Percentiles rank a stretch among this genome's conserved stretches.
Evolutionary conservation across 2,329 filamentous ascomycete species (phyloP).

Genomic region (Fusarium redolens): DNA sequence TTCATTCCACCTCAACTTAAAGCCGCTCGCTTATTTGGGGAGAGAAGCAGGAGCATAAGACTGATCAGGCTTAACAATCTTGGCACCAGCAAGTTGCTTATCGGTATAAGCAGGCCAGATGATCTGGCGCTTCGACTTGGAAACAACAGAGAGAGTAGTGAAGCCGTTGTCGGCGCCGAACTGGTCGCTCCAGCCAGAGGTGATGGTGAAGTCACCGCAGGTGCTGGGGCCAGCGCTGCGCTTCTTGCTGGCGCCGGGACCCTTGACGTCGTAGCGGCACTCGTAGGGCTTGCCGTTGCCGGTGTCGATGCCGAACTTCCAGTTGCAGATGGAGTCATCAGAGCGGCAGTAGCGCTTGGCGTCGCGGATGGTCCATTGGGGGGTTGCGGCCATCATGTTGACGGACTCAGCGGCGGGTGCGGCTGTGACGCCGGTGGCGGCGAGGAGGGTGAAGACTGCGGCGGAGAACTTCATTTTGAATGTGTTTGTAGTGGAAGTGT

Average conservation of each 20-base stretch:
- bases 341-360: constrained; percentile 55
- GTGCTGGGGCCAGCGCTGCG: constrained; percentile 53
- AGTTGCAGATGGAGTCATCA: constrained; percentile 55
- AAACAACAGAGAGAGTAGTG: constrained; percentile 63
- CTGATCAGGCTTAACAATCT: constrained; percentile 62
- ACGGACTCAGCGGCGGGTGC: constrained; percentile 47
- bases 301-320: constrained; percentile 58
- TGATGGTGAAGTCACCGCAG: constrained; percentile 64
- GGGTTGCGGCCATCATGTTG: constrained; percentile 55
- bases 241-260: constrained; percentile 48
- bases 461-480: constrained; percentile 58
- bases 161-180: constrained; percentile 65
- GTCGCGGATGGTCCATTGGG: constrained; percentile 57
- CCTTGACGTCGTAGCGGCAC: constrained; percentile 48
- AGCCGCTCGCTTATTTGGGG: constrained; percentile 29
- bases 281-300: constrained; percentile 52
- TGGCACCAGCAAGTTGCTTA: constrained; percentile 57
- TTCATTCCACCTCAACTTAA: background rate
- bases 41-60: constrained; percentile 53
- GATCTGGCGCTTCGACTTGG: constrained; percentile 57
- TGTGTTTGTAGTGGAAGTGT: constrained; percentile 11
- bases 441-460: constrained; percentile 51
- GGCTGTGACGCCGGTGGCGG: constrained; percentile 52
- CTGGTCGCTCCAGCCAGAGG: constrained; percentile 66
- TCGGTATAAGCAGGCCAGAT: constrained; percentile 66